A percentile compares a stretch with the other conserved stretches of the same genome.
Evolutionary conservation across 495 filamentous ascomycete genomes (phyloP).

Genomic region (Terfezia claveryi): DNA sequence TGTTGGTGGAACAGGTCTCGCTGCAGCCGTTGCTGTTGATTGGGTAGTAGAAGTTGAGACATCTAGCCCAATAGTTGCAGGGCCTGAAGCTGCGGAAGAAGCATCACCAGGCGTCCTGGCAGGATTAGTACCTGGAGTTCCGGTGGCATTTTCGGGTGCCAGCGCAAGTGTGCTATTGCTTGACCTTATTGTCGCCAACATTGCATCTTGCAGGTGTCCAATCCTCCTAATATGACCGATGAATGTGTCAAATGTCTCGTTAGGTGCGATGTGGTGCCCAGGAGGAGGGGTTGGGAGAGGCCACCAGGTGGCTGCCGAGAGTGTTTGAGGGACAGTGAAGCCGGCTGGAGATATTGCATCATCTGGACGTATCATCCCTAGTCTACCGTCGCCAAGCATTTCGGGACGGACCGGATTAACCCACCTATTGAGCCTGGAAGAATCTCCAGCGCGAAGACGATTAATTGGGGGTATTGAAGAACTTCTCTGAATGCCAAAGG

Average conservation of each 20-base stretch:
- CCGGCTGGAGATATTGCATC: no score
- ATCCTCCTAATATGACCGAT: constrained; percentile 17
- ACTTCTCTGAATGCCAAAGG: no score
- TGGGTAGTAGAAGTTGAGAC: not conserved
- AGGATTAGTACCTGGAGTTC: not conserved
- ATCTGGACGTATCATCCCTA: no score
- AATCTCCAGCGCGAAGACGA: no score
- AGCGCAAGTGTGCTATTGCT: not conserved
- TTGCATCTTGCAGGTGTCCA: constrained; percentile 15
- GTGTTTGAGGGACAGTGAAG: no score
- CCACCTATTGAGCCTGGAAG: no score
- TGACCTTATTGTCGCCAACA: constrained; percentile 2
- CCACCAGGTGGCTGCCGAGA: no score
- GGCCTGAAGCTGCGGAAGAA: not conserved
- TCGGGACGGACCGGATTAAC: no score
- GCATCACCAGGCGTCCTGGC: not conserved
- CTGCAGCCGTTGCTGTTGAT: not conserved
- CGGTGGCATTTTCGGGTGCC: not conserved
- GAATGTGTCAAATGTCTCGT: constrained; percentile 13
- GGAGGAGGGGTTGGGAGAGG: no score
- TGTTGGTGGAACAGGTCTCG: not conserved
- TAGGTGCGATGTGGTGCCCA: not conserved
- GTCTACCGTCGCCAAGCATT: no score
- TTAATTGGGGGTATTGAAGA: no score
- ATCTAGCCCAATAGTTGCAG: not conserved